A percentile compares a stretch with the other conserved stretches of the same genome.
These are phyloP conservation scores for Circinella minor DNA, from an alignment of 371 early-diverging fungal species.

Conservation along the genomic window DNA sequence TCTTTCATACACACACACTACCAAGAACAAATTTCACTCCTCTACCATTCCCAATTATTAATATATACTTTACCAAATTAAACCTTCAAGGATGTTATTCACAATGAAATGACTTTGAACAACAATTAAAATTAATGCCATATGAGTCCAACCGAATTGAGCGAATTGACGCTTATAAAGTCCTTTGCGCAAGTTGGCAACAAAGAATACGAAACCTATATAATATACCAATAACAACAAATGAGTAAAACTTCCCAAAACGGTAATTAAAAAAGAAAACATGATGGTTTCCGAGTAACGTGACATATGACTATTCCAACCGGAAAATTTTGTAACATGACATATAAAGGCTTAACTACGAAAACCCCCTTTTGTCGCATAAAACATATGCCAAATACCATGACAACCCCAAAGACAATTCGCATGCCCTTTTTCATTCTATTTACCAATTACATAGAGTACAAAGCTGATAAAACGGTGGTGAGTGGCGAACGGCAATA, in stretches of 20 bases:
- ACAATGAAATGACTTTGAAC: constrained; percentile 93
- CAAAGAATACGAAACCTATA: constrained; percentile 91
- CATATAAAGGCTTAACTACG: no score
- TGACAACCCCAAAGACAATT: no score
- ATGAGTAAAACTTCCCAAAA: background rate
- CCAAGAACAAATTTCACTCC: background rate
- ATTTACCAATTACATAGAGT: constrained; percentile 79
- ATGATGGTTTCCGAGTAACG: no score
- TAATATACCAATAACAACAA: background rate
- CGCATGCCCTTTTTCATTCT: no score
- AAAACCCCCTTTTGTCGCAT: no score
- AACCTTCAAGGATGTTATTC: constrained; percentile 94
- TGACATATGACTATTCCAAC: no score
- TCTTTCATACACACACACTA: background rate
- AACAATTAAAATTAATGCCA: constrained; percentile 90
- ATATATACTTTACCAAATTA: constrained; percentile 80
- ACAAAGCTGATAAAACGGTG: constrained; percentile 94
- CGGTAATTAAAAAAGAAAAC: no score
- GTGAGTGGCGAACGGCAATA: constrained; percentile 87
- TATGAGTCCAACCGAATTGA: constrained; percentile 96
- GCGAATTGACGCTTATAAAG: constrained; percentile 89
- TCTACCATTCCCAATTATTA: background rate
- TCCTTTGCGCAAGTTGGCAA: constrained; percentile 90
- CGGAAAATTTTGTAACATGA: no score
- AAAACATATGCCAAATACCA: no score